Conservation (phyloP, 78 protist genomes). For the Acrasis kona region DNA sequence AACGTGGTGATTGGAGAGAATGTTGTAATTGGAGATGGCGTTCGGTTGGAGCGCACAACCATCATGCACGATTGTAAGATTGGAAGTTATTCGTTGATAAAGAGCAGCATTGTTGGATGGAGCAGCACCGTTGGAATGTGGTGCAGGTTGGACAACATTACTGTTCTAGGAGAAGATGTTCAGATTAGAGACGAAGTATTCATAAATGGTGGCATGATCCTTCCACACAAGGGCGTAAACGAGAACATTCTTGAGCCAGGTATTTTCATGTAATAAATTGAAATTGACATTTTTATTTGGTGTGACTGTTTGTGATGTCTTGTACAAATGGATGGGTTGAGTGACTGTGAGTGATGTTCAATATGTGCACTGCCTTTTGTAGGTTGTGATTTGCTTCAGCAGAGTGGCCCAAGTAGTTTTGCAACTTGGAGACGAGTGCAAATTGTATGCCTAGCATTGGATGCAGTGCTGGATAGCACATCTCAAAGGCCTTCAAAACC, state of each 20-base stretch:
- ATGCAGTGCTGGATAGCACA: too few species aligned
- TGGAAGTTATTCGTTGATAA: constrained; percentile 37
- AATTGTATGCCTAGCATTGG: too few species aligned
- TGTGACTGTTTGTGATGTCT: too few species aligned
- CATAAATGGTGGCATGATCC: constrained; percentile 70
- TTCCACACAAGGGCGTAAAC: constrained; percentile 78
- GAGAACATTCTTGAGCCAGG: neutral
- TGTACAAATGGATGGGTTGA: too few species aligned
- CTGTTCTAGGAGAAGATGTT: constrained; percentile 88
- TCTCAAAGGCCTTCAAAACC: too few species aligned
- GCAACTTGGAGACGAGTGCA: too few species aligned
- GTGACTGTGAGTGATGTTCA: too few species aligned
- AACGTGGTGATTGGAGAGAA: constrained; percentile 72
- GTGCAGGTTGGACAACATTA: constrained; percentile 65
- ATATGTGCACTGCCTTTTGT: too few species aligned
- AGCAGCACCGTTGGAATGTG: constrained; percentile 63
- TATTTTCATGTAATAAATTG: too few species aligned
- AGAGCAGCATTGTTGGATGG: constrained; percentile 85
- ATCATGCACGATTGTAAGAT: constrained; percentile 50
- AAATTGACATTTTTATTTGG: too few species aligned
- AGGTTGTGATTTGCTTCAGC: too few species aligned
- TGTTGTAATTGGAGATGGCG: constrained; percentile 68
- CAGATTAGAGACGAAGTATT: constrained; percentile 63
- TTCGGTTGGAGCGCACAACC: constrained; percentile 31
- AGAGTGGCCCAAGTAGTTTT: too few species aligned